A percentile compares a stretch with the other conserved stretches of the same genome.
These are phyloP conservation scores for Paraconiothyrium sp. DNA, from an alignment of 2,329 filamentous ascomycete species.

Conservation along the genomic window DNA sequence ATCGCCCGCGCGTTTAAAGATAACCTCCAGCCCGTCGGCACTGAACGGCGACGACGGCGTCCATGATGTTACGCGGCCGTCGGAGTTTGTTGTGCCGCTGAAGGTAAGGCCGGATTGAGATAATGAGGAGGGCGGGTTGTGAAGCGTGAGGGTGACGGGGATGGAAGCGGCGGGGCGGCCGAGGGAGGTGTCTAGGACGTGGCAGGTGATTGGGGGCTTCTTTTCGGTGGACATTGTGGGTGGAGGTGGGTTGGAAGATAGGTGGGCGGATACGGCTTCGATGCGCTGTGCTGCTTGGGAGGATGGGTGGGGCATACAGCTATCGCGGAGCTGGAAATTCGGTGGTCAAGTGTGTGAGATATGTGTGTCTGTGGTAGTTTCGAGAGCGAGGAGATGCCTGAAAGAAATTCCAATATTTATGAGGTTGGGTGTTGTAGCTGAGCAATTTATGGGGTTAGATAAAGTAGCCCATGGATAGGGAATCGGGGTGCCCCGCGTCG, in stretches of 20 bases:
- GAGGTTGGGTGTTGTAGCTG: not conserved
- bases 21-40: constrained; percentile 51
- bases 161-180: constrained; percentile 75
- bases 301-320: constrained; percentile 27
- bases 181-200: constrained; percentile 83
- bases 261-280: constrained; percentile 31
- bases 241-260: constrained; percentile 21
- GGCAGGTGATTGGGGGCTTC: constrained; percentile 77
- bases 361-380: not conserved
- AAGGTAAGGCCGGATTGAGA: constrained; percentile 61
- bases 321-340: not conserved
- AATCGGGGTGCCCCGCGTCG: constrained; percentile 5
- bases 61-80: constrained; percentile 79
- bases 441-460: not conserved
- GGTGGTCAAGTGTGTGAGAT: not conserved
- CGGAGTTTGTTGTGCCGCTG: constrained; percentile 75
- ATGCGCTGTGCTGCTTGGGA: constrained; percentile 30
- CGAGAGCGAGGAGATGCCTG: not conserved
- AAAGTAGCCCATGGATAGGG: not conserved
- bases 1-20: constrained; percentile 49
- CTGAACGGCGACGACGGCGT: constrained; percentile 59
- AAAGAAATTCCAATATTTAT: not conserved
- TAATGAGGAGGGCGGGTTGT: constrained; percentile 40
- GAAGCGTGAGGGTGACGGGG: constrained; percentile 69
- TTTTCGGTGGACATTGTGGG: constrained; percentile 29